phyloP scores from a whole-genome alignment of 1,284 basidiomycete species.

The Fistulina hepatica region DNA sequence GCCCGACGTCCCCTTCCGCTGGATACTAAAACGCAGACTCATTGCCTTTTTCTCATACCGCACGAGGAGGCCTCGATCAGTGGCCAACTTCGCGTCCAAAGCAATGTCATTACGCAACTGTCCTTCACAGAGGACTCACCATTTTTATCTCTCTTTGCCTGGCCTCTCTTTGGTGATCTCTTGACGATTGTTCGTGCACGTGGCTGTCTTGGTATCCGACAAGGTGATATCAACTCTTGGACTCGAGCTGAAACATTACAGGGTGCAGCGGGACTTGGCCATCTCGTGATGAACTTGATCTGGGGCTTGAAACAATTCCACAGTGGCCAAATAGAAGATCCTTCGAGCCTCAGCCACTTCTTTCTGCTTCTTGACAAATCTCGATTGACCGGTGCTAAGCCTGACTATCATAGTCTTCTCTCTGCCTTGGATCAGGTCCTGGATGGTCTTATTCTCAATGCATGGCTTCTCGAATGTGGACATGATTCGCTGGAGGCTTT shows the following conservation, averaged over 20 bases:
- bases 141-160: neutral
- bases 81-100: conserved; percentile 2
- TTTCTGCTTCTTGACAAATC: conserved; percentile 15
- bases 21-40: conserved; percentile 13
- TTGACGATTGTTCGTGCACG: neutral
- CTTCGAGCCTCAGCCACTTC: conserved; percentile 15
- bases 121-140: neutral
- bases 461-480: conserved; percentile 19
- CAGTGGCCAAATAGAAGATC: conserved; percentile 7
- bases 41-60: conserved; percentile 13
- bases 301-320: conserved; percentile 16
- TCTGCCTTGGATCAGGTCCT: conserved; percentile 14
- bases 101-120: conserved; percentile 4
- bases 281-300: conserved; percentile 21
- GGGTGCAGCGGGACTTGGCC: conserved; percentile 21
- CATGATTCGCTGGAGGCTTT: conserved; percentile 5
- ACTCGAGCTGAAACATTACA: conserved; percentile 17
- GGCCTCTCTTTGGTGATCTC: neutral
- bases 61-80: conserved; percentile 19
- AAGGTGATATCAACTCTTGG: conserved; percentile 18
- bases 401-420: conserved; percentile 17
- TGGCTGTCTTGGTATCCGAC: conserved; percentile 1
- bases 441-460: conserved; percentile 15
- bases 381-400: conserved; percentile 15
- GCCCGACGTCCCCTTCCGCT: conserved; percentile 11